Percentiles rank a stretch among this genome's conserved stretches.
phyloP scores from a whole-genome alignment of 2,329 filamentous ascomycete species.

The Botrytis hyacinthi region DNA sequence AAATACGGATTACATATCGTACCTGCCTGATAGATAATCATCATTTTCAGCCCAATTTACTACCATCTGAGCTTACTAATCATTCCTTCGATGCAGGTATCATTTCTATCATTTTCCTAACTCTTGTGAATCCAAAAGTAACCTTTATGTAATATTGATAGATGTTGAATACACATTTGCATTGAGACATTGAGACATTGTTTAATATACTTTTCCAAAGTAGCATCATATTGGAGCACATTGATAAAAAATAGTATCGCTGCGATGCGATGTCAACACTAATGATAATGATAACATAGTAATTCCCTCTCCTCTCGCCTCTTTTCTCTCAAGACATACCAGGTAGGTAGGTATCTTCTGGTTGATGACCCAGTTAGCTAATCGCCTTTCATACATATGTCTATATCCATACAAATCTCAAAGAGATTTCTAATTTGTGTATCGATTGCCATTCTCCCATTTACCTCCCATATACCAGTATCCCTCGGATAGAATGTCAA shows the following conservation, averaged over 20 bases:
- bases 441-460: not conserved
- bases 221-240: not conserved
- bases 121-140: not conserved
- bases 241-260: not conserved
- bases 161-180: not conserved
- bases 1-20: too few relatives aligned
- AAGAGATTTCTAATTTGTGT: not conserved
- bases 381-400: not conserved
- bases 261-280: not conserved
- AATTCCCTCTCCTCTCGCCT: not conserved
- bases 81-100: not conserved
- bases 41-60: conserved; percentile 1
- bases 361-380: not conserved
- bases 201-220: not conserved
- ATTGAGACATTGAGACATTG: conserved; percentile 5
- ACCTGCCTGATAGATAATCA: not conserved
- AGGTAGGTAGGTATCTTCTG: not conserved
- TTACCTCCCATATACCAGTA: not conserved
- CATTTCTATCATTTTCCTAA: not conserved
- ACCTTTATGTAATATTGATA: not conserved
- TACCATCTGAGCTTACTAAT: not conserved
- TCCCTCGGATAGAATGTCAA: not conserved
- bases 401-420: not conserved
- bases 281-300: not conserved
- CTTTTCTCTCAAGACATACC: not conserved